These are phyloP conservation scores for Colletotrichum lentis DNA, from an alignment of 2,329 filamentous ascomycete genomes.

Conservation along the genomic window DNA sequence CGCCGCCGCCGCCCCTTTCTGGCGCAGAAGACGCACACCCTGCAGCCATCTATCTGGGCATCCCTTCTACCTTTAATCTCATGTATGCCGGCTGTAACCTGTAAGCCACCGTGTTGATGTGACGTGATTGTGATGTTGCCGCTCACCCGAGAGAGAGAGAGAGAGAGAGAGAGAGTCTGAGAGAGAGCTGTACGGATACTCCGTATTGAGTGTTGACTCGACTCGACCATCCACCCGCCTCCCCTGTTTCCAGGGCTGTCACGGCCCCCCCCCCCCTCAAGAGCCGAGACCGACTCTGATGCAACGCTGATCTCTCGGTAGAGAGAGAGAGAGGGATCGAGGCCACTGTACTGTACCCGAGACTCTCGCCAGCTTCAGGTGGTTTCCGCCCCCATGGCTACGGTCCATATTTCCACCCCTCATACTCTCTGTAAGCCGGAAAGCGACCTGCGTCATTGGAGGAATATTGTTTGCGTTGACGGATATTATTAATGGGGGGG, in stretches of 20 bases:
- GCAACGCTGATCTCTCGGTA: slow-evolving; percentile 2
- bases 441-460: slow-evolving; percentile 14
- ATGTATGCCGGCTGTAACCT: slow-evolving; percentile 4
- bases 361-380: slow-evolving; percentile 27
- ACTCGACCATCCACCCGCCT: background rate
- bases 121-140: background rate
- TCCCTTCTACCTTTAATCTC: background rate
- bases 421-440: slow-evolving; percentile 32
- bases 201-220: too few relatives aligned
- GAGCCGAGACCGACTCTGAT: slow-evolving; percentile 11
- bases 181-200: too few relatives aligned
- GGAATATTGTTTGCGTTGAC: slow-evolving; percentile 12
- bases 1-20: background rate
- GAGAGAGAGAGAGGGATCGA: background rate
- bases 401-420: slow-evolving; percentile 29
- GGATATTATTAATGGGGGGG: slow-evolving; percentile 6
- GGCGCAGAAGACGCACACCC: background rate
- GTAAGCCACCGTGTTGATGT: too few relatives aligned
- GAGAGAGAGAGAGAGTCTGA: too few relatives aligned
- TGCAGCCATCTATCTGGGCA: background rate
- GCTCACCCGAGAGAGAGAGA: background rate
- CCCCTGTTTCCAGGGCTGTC: background rate
- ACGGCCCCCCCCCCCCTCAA: background rate
- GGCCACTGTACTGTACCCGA: slow-evolving; percentile 28
- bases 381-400: background rate